Percentiles rank a stretch among this genome's conserved stretches.
Conservation (phyloP, 495 filamentous ascomycete species). For the Daldinia bambusicola region DNA sequence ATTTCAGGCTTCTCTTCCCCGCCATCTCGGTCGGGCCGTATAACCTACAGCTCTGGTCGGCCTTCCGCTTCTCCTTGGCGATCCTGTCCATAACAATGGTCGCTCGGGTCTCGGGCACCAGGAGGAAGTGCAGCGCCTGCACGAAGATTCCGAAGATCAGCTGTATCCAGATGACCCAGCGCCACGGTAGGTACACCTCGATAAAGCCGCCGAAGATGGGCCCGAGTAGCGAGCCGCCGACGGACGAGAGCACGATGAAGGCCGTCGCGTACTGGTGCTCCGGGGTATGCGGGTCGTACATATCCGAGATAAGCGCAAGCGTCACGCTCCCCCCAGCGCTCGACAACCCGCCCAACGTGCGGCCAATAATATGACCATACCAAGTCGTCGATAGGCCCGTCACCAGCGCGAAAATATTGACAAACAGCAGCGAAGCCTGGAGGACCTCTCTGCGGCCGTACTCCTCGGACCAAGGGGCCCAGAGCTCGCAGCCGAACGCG, state of each 20-base stretch:
- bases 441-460: slow-evolving; percentile 67
- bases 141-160: slow-evolving; percentile 51
- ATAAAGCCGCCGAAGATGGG: slow-evolving; percentile 68
- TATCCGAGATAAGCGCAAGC: slow-evolving; percentile 69
- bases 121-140: slow-evolving; percentile 61
- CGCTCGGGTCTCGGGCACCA: slow-evolving; percentile 59
- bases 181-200: slow-evolving; percentile 46
- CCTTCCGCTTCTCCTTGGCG: slow-evolving; percentile 63
- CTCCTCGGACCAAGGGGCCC: slow-evolving; percentile 75
- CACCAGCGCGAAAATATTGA: slow-evolving; percentile 69
- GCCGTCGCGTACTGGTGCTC: slow-evolving; percentile 65
- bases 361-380: slow-evolving; percentile 64
- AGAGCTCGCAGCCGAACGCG: slow-evolving; percentile 73
- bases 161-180: slow-evolving; percentile 51
- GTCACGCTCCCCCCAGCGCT: slow-evolving; percentile 73
- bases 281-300: slow-evolving; percentile 69
- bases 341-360: slow-evolving; percentile 67
- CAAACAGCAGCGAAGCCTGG: slow-evolving; percentile 65
- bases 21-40: slow-evolving; percentile 71
- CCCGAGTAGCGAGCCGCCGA: slow-evolving; percentile 56
- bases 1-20: slow-evolving; percentile 51
- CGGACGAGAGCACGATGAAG: slow-evolving; percentile 69
- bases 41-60: slow-evolving; percentile 57
- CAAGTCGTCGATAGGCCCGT: slow-evolving; percentile 67
- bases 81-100: slow-evolving; percentile 70